phyloP scores from a whole-genome alignment of 2,329 filamentous ascomycete species.

The Diaporthe destruens region DNA sequence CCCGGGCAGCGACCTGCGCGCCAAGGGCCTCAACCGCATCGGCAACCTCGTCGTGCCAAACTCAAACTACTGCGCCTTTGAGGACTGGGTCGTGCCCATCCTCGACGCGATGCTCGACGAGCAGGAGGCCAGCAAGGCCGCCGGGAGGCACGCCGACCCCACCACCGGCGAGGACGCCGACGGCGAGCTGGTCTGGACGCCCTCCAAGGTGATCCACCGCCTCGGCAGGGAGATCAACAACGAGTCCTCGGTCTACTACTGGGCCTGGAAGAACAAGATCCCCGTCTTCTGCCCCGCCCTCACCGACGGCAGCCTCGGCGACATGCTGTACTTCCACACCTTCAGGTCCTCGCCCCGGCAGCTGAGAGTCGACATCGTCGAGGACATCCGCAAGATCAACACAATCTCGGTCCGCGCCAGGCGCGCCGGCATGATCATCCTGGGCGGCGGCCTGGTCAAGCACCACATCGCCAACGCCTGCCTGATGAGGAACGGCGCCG shows the following conservation, averaged over 20 bases:
- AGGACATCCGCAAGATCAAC: slow-evolving; percentile 94
- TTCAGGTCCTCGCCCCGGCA: slow-evolving; percentile 88
- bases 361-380: slow-evolving; percentile 89
- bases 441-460: slow-evolving; percentile 95
- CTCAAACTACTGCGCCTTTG: slow-evolving; percentile 96
- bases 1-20: slow-evolving; percentile 80
- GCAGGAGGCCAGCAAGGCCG: slow-evolving; percentile 83
- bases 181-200: slow-evolving; percentile 88
- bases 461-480: slow-evolving; percentile 99
- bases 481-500: slow-evolving; percentile 96
- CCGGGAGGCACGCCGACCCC: slow-evolving; percentile 45
- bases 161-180: slow-evolving; percentile 65
- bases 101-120: slow-evolving; percentile 94
- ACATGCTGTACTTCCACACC: slow-evolving; percentile 99
- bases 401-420: slow-evolving; percentile 90
- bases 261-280: slow-evolving; percentile 97
- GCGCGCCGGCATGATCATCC: slow-evolving; percentile 92
- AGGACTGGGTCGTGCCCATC: slow-evolving; percentile 97
- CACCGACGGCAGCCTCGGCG: slow-evolving; percentile 93
- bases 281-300: slow-evolving; percentile 97
- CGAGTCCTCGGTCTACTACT: slow-evolving; percentile 93
- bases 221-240: slow-evolving; percentile 95
- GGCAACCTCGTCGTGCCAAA: slow-evolving; percentile 97
- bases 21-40: slow-evolving; percentile 92
- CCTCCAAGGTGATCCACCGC: slow-evolving; percentile 89